phyloP scores from a whole-genome alignment of 257 asterid species.

The Knoxia roxburghii region DNA sequence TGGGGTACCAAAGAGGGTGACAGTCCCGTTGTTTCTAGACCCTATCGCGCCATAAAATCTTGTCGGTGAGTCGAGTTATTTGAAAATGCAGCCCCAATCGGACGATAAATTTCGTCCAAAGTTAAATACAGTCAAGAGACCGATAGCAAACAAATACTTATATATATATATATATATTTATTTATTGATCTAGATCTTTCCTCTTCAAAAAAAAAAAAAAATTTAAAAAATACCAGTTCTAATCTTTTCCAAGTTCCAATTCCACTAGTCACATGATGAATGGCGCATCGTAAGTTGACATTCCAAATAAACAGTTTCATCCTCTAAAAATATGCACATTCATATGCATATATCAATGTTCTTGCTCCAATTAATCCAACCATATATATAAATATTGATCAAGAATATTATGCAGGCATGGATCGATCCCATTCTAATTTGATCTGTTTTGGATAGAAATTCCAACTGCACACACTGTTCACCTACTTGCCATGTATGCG shows the following conservation, averaged over 20 bases:
- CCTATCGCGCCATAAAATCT: slow-evolving; percentile 8
- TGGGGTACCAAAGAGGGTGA: slow-evolving; percentile 6
- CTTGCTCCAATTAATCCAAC: too few species aligned
- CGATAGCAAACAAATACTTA: background rate
- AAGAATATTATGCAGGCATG: slow-evolving; percentile 12
- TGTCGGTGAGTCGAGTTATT: slow-evolving; percentile 10
- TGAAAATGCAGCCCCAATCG: too few species aligned
- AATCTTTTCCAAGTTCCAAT: background rate
- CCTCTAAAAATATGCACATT: background rate
- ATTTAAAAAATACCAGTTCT: too few species aligned
- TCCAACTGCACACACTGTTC: slow-evolving; percentile 3
- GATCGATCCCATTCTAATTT: background rate
- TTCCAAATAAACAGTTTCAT: background rate
- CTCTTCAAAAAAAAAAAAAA: too few species aligned
- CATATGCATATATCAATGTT: background rate
- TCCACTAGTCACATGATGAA: background rate
- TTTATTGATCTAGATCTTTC: too few species aligned
- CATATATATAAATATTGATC: too few species aligned
- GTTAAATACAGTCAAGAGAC: background rate
- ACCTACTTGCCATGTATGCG: slow-evolving; percentile 17
- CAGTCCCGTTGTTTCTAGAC: slow-evolving; percentile 2
- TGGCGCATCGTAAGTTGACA: slow-evolving; percentile 24
- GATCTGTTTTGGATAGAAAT: slow-evolving; percentile 3
- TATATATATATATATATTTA: too few species aligned
- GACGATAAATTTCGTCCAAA: too few species aligned